phyloP scores from a whole-genome alignment of 1,284 basidiomycete species.

The Exsudoporus floridanus region DNA sequence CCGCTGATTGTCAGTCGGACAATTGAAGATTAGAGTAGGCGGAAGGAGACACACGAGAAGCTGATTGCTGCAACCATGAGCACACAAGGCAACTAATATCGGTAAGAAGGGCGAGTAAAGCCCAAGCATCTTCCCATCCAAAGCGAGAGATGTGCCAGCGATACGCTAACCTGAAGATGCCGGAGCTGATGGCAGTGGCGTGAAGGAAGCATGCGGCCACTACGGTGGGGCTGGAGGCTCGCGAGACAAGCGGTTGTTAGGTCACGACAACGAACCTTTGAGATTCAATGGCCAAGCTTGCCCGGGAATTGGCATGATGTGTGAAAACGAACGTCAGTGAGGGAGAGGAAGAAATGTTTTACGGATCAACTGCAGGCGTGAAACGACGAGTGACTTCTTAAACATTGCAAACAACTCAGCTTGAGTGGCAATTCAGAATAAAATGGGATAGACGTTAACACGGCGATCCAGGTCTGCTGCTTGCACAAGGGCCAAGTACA shows the following conservation, averaged over 20 bases:
- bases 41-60: conserved; percentile 3
- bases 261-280: conserved; percentile 17
- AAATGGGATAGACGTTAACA: too few relatives aligned
- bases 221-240: neutral
- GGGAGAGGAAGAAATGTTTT: neutral
- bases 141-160: conserved; percentile 17
- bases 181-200: conserved; percentile 10
- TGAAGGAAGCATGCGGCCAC: conserved; percentile 11
- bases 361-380: too few relatives aligned
- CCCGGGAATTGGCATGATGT: conserved; percentile 16
- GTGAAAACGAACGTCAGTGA: neutral
- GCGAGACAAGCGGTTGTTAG: neutral
- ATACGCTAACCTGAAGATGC: conserved; percentile 19
- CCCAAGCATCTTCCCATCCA: conserved; percentile 23
- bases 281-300: conserved; percentile 13
- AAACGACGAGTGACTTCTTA: too few relatives aligned
- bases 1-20: neutral
- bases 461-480: too few relatives aligned
- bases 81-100: conserved; percentile 13
- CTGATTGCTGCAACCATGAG: conserved; percentile 7
- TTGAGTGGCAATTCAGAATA: too few relatives aligned
- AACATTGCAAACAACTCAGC: too few relatives aligned
- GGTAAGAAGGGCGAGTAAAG: conserved; percentile 17
- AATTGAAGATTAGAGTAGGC: neutral
- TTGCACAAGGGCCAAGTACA: neutral